Conservation (phyloP, 345 rosid species). For the rapeseed (Brassica napus) region Da-Ae NC_063452.1:9051501-9052000, state of each 20-base stretch:
- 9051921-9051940: slow-evolving; percentile 57
- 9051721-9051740: not conserved
- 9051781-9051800: not conserved
- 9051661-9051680: not conserved
- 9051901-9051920: slow-evolving; percentile 80
- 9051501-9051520: too few species aligned
- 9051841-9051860: slow-evolving; percentile 24
- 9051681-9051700: not conserved
- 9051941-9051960: slow-evolving; percentile 48
- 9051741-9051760: not conserved
- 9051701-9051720: not conserved
- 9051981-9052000: slow-evolving; percentile 57
- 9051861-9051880: slow-evolving; percentile 44
- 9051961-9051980: slow-evolving; percentile 59
- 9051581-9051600: too few species aligned
- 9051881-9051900: slow-evolving; percentile 61
- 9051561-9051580: too few species aligned
- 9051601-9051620: too few species aligned
- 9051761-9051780: not conserved
- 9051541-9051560: too few species aligned
- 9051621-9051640: too few species aligned
- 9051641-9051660: not conserved
- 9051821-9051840: slow-evolving; percentile 12
- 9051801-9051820: not conserved
- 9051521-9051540: too few species aligned